Conservation (phyloP, 805 yeast genomes). For the Hanseniaspora lindneri region DNA sequence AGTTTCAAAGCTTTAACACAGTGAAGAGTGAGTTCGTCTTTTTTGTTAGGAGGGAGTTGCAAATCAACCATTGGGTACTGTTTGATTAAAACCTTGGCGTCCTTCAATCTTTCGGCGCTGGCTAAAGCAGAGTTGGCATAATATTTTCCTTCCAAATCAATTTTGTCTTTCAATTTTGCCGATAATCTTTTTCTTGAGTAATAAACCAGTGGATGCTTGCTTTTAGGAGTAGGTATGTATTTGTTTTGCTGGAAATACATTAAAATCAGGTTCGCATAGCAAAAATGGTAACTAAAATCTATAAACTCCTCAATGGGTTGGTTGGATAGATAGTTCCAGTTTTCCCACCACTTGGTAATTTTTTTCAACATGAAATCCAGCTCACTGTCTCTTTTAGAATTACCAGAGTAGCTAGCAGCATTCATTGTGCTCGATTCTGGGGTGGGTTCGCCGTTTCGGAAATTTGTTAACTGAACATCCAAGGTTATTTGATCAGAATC, state of each 20-base stretch:
- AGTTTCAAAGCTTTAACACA: conserved; percentile 18
- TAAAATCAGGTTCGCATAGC: conserved; percentile 40
- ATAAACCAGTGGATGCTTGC: conserved; percentile 1
- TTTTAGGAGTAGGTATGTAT: background rate
- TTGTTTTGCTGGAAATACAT: conserved; percentile 20
- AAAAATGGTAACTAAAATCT: conserved; percentile 56
- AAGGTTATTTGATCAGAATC: conserved; percentile 3
- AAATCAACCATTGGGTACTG: conserved; percentile 19
- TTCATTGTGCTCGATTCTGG: background rate
- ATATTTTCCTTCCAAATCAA: background rate
- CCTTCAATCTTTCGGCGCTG: conserved; percentile 13
- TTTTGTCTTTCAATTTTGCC: conserved; percentile 11
- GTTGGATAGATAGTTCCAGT: conserved; percentile 56
- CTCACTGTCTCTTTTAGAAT: conserved; percentile 5
- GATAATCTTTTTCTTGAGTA: conserved; percentile 15
- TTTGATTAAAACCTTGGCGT: conserved; percentile 16
- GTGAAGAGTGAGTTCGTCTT: conserved; percentile 18
- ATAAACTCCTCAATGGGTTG: conserved; percentile 67
- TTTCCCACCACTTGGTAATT: conserved; percentile 48
- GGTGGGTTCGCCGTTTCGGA: background rate
- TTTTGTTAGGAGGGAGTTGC: conserved; percentile 18
- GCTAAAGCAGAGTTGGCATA: background rate
- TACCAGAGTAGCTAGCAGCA: background rate
- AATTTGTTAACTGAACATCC: conserved; percentile 3
- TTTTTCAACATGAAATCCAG: conserved; percentile 35